Evolutionary conservation across 768 basidiomycete genomes (phyloP), one percentile per base, ranked within the genome.

Genomic region (Antrodiella citrinella): DNA sequence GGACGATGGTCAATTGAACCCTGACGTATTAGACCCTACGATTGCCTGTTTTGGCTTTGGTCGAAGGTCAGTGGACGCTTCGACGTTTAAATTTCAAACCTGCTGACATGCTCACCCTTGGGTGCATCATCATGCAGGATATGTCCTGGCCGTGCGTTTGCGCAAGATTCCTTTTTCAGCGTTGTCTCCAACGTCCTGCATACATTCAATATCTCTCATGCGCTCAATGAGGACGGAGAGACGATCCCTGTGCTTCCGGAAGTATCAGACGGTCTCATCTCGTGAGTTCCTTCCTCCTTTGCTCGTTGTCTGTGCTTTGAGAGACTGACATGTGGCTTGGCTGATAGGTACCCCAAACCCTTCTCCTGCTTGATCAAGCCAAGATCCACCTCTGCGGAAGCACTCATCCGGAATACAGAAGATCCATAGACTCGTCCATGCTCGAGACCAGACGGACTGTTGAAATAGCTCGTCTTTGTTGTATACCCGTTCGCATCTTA

Each of bases 241-340:
- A 65, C 64, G 21, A 62, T 72, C 11, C 41, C 41, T 7, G 15
- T 43, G 7, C 5, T 18, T 5, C 41, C 41, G 10, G n/a, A 22
- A 7, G 21, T 43, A 5, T 9, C 41, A 43, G 15, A 22, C 21
- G 41, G 41, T 18, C 15, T 43, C 21, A 22, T 43, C 15, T 43
- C 41, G 41, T 43, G 18, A 7, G 41, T 43, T 19, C 30, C 30
- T 35, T 15, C 7, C 30, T 15, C 7, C 15, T 35, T 35, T n/a
- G n/a, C n/a, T 15, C 30, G 30, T 35, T 35, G 15, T 9, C 21
- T 10, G 35, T 10, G 18, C 41, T 18, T 43, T 43, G 9, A 43
- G 5, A 9, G 41, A 10, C 7, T 43, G 9, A 43, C 9, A 9
- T 18, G 19, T 43, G 41, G 30, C 30, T 35, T 7, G 15, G 30